Base-by-base conservation (phyloP, 805 yeast species). In the Starmera amethionina region DNA sequence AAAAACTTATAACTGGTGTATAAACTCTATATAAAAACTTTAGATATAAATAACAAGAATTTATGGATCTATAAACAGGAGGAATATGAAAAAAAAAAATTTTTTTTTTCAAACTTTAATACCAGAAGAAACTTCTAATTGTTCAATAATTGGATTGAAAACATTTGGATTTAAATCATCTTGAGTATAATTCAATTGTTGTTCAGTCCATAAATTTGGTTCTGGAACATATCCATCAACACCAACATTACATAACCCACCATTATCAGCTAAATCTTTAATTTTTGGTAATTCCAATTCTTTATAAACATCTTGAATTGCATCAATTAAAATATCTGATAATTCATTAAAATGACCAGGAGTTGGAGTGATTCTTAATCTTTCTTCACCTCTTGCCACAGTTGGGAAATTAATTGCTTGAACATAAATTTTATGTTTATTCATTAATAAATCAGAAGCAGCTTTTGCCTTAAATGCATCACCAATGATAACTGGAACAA, bases 331-430 rank as follows among this genome's bases (percentile, higher is more conserved):
- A 48, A 77, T 72, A 58, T 88, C 86, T 40, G 90, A 73, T 38
- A 86, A 70, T 42, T 80, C 84, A 43, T 77, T 71, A 15, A 78
- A 75, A 61, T 93, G 99, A 40, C 96, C 97, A 31, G 99, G 99
- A 34, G 98, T 89, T 41, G 99, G 97, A n/a, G 99, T 93, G 58
- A 93, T 79, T 66, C 99, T 80, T 55, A 93, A 76, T 60, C 98
- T 80, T 68, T 93, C 99, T 49, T 88, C 82, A 45, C 98, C 98
- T 50, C 83, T 79, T 15, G 96, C 82, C 45, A 93, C 98, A 19
- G 98, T 93, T 45, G 99, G 99, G 78, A 82, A 93, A 68, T 93
- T 93, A 62, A 93, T 93, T 36, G 97, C 96, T 68, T 93, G 99
- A 36, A 94, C 98, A 57, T 93, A 93, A 59, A 93, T 89, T 48